Evolutionary conservation across 441 rosid species (phyloP).

Genomic region (Macaranga tanarius): DNA sequence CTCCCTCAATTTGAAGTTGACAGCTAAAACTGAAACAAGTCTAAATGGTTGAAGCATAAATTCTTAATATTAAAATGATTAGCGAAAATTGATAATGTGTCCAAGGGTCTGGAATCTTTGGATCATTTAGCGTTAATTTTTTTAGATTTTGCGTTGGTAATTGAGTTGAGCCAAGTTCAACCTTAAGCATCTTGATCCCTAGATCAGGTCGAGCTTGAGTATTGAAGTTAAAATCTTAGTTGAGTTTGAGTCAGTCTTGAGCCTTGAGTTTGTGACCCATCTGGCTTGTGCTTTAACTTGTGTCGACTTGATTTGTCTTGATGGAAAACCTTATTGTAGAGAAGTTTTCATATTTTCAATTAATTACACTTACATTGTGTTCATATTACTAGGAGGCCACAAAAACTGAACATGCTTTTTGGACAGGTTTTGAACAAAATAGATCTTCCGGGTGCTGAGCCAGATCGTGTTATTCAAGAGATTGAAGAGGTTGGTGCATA

Average conservation of each 20-base stretch:
- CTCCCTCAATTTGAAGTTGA: no score
- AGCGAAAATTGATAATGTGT: not conserved
- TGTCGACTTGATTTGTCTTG: not conserved
- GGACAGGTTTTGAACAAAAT: conserved; percentile 90
- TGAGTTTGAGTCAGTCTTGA: not conserved
- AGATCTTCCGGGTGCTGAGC: conserved; percentile 99
- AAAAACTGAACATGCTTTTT: conserved; percentile 22
- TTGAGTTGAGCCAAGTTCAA: not conserved
- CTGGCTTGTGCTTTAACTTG: not conserved
- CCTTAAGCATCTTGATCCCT: no score
- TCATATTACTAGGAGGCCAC: not conserved
- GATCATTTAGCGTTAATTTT: not conserved
- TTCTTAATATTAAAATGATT: not conserved
- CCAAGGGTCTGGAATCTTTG: not conserved
- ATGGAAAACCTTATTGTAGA: not conserved
- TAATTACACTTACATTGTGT: not conserved
- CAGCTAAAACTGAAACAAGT: no score
- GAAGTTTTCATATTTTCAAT: not conserved
- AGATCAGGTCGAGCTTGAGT: not conserved
- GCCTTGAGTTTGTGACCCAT: not conserved
- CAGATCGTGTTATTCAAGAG: conserved; percentile 74
- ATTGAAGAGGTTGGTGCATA: conserved; percentile 92
- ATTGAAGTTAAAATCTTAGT: not conserved
- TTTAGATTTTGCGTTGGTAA: not conserved
- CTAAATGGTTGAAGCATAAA: no score